A percentile compares a stretch with the other conserved stretches of the same genome.
These are phyloP conservation scores for Orbilia javanica DNA, from an alignment of 2,329 filamentous ascomycete species.

Conservation along the genomic window DNA sequence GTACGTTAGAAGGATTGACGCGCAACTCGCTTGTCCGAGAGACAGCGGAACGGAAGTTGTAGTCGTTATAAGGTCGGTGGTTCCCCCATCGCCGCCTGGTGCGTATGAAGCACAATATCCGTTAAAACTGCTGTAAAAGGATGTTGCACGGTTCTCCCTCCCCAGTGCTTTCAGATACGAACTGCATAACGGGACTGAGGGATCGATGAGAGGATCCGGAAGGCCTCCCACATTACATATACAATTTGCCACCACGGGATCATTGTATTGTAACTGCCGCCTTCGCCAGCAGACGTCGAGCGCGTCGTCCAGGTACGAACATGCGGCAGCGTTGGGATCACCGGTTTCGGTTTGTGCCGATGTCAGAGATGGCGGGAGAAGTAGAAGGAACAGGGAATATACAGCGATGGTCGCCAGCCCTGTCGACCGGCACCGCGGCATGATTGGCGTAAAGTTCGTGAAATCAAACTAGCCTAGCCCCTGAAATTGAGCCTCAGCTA, in stretches of 20 bases:
- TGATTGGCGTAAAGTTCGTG: slow-evolving; percentile 6
- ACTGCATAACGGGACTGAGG: slow-evolving; percentile 33
- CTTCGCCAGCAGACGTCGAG: slow-evolving; percentile 40
- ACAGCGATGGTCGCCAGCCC: slow-evolving; percentile 14
- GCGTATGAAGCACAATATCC: slow-evolving; percentile 49
- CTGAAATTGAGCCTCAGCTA: slow-evolving; percentile 17
- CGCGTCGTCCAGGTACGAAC: slow-evolving; percentile 35
- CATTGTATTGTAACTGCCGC: slow-evolving; percentile 25
- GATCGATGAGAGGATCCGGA: slow-evolving; percentile 40
- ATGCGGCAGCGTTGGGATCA: slow-evolving; percentile 24
- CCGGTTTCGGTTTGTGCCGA: slow-evolving; percentile 19
- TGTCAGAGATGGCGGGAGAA: slow-evolving; percentile 25
- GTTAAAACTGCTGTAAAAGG: slow-evolving; percentile 47
- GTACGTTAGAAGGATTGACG: slow-evolving; percentile 21
- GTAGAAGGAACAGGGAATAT: slow-evolving; percentile 36
- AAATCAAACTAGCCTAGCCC: not conserved
- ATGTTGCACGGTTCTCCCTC: not conserved
- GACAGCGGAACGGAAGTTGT: not conserved
- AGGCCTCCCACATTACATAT: slow-evolving; percentile 40
- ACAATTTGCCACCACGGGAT: slow-evolving; percentile 35
- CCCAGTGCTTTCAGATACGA: slow-evolving; percentile 24
- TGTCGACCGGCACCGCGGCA: slow-evolving; percentile 16
- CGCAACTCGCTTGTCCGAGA: slow-evolving; percentile 22
- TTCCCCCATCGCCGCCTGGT: not conserved
- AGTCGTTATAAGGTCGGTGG: slow-evolving; percentile 4